phyloP scores from a whole-genome alignment of 768 basidiomycete genomes.

The Amyloporia xantha region DNA sequence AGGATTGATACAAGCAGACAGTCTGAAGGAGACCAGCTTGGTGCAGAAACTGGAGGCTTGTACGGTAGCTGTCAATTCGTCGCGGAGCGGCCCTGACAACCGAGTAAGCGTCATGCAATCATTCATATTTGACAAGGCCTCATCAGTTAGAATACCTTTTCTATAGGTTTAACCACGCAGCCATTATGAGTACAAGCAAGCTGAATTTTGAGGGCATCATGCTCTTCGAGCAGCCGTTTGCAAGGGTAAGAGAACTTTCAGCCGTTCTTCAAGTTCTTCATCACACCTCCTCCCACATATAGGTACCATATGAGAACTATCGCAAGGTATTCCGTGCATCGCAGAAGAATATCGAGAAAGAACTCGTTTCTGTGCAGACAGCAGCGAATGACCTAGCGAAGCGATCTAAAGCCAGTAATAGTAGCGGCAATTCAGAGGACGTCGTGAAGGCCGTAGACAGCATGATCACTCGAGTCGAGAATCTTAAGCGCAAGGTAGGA shows the following conservation, averaged over 20 bases:
- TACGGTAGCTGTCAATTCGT: no score
- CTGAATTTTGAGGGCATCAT: conserved; percentile 67
- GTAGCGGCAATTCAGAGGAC: conserved; percentile 35
- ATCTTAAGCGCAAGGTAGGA: conserved; percentile 82
- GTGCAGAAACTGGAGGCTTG: no score
- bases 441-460: conserved; percentile 52
- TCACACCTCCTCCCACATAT: background rate
- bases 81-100: no score
- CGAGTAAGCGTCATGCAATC: no score
- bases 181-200: conserved; percentile 39
- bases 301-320: conserved; percentile 91
- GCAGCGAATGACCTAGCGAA: conserved; percentile 54
- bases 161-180: no score
- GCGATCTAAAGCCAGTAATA: conserved; percentile 30
- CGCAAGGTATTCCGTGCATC: conserved; percentile 81
- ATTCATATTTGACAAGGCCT: no score
- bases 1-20: no score
- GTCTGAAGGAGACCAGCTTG: no score
- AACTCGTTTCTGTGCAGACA: conserved; percentile 54
- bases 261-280: conserved; percentile 15
- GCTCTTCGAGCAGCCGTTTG: conserved; percentile 82
- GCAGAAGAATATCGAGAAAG: conserved; percentile 78
- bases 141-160: no score
- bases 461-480: conserved; percentile 73
- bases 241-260: conserved; percentile 60